A percentile compares a stretch with the other conserved stretches of the same genome.
Conservation (phyloP, 345 rosid species). For the Cochlearia excelsa region DNA sequence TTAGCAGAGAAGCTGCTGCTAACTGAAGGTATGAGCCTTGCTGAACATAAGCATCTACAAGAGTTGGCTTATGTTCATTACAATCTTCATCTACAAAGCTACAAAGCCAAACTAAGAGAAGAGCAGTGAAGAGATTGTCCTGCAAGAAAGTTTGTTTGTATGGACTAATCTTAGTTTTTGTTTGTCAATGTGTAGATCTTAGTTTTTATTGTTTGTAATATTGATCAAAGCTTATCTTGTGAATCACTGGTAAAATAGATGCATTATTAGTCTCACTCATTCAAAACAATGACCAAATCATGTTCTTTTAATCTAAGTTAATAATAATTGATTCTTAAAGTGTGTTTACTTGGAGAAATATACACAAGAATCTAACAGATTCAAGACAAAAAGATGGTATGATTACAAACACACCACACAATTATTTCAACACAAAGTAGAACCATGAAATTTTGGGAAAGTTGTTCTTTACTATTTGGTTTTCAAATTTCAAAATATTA, state of each 20-base stretch:
- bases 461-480: slow-evolving; percentile 11
- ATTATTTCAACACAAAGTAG: slow-evolving; percentile 17
- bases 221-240: slow-evolving; percentile 1
- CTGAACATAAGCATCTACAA: slow-evolving; percentile 31
- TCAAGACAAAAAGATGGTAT: slow-evolving; percentile 16
- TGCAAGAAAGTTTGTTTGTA: neutral
- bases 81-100: slow-evolving; percentile 44
- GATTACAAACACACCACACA: slow-evolving; percentile 10
- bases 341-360: slow-evolving; percentile 3
- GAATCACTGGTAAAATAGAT: slow-evolving; percentile 1
- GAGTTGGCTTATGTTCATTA: slow-evolving; percentile 45
- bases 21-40: slow-evolving; percentile 21
- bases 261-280: neutral
- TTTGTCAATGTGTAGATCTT: slow-evolving; percentile 2
- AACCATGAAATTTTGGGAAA: slow-evolving; percentile 35
- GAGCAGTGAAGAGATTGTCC: slow-evolving; percentile 12
- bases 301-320: no score
- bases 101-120: slow-evolving; percentile 14
- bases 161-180: slow-evolving; percentile 10
- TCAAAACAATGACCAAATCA: neutral
- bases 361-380: slow-evolving; percentile 27
- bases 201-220: slow-evolving; percentile 17
- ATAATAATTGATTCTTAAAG: neutral
- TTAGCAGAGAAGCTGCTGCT: slow-evolving; percentile 46
- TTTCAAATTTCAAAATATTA: slow-evolving; percentile 30